Percentiles rank a stretch among this genome's conserved stretches.
These are phyloP conservation scores for Diaporthe sp. DNA, from an alignment of 2,329 filamentous ascomycete species.

Conservation along the genomic window DNA sequence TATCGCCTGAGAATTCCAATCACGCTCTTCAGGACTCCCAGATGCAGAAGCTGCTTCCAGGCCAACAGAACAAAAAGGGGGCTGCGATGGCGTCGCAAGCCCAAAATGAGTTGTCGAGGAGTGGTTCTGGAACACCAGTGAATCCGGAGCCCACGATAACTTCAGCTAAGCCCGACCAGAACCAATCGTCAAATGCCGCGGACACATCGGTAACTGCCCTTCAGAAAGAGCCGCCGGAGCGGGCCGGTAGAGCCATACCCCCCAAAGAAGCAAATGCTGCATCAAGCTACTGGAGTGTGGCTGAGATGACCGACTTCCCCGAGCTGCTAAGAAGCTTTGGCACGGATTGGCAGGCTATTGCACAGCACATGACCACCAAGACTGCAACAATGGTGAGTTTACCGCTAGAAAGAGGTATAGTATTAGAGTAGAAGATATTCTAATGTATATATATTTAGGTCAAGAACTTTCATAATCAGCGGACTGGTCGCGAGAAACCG, in stretches of 20 bases:
- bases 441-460: conserved; percentile 59
- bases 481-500: conserved; percentile 62
- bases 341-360: conserved; percentile 81
- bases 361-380: conserved; percentile 83
- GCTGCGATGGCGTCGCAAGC: too few relatives aligned
- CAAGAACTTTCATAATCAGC: conserved; percentile 76
- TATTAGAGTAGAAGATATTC: neutral
- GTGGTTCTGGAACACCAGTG: too few relatives aligned
- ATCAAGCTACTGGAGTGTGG: conserved; percentile 90
- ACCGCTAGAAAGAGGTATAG: neutral
- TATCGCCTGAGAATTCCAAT: too few relatives aligned
- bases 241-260: conserved; percentile 53
- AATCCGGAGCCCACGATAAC: too few relatives aligned
- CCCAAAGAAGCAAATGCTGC: conserved; percentile 60
- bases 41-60: too few relatives aligned
- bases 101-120: too few relatives aligned
- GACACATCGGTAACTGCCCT: too few relatives aligned
- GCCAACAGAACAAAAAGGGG: too few relatives aligned
- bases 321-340: conserved; percentile 79
- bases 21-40: too few relatives aligned
- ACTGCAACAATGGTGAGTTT: conserved; percentile 81
- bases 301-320: conserved; percentile 82
- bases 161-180: too few relatives aligned
- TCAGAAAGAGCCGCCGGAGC: conserved; percentile 54
- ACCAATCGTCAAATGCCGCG: too few relatives aligned